These are phyloP conservation scores for Physcomitrellopsis africana DNA, from an alignment of 225 moss, liverwort and hornwort genomes.

Conservation along the genomic window DNA sequence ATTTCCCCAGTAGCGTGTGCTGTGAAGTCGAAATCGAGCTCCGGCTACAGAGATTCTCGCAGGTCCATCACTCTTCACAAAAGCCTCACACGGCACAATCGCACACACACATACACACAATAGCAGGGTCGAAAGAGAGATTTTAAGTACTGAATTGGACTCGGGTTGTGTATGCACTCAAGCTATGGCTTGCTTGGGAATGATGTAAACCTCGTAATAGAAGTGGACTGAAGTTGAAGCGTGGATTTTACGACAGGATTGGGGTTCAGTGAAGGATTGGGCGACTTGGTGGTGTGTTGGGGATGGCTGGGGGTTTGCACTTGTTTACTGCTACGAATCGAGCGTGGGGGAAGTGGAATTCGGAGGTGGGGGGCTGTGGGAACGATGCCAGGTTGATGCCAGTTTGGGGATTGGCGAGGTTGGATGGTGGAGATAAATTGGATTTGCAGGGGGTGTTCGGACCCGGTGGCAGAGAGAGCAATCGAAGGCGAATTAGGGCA, in stretches of 20 bases:
- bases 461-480: conserved; percentile 16
- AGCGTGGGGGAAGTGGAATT: background rate
- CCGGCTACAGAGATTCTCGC: background rate
- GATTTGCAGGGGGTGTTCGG: conserved; percentile 10
- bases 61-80: too few species aligned
- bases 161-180: too few species aligned
- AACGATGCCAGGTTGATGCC: background rate
- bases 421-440: conserved; percentile 13
- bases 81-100: background rate
- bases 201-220: too few species aligned
- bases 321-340: conserved; percentile 18
- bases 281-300: conserved; percentile 8
- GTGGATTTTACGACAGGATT: background rate
- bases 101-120: background rate
- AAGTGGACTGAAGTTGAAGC: background rate
- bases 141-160: too few species aligned
- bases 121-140: too few species aligned
- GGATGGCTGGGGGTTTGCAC: conserved; percentile 39
- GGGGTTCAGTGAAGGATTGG: background rate
- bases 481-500: background rate
- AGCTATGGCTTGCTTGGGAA: too few species aligned
- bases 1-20: conserved; percentile 15
- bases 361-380: background rate
- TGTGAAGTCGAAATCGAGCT: background rate
- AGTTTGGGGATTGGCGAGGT: conserved; percentile 13